Base-by-base conservation (phyloP, 805 yeast genomes). In the Priceomyces castillae region DNA sequence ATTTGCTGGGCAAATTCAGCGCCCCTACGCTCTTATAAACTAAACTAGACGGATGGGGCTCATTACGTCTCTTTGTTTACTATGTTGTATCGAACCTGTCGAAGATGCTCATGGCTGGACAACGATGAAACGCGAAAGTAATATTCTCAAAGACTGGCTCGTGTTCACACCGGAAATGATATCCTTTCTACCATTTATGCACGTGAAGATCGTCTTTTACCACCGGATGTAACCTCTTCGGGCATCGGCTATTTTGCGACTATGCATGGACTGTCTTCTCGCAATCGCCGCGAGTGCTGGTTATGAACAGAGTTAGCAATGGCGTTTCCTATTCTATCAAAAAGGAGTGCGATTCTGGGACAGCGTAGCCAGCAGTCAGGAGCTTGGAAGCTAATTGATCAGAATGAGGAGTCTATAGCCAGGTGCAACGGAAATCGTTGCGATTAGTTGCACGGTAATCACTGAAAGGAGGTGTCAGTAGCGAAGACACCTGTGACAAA, bases 71-170 rank as follows among this genome's bases (percentile, higher is more conserved):
- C 36, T 33, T 33, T 33, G 36, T 33, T 33, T 33, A 33, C 36
- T 12, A 16, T 19, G n/a, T 14, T 19, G 36, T 33, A 10, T 33
- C 36, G 23, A 33, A 33, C n/a, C 5, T 16, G 23, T 10, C 23
- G 11, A 33, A 17, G 7, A 12, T 33, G 23, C 15, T 19, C 36
- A 16, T 33, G 36, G 36, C 36, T 33, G 36, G 36, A 16, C 15
- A 19, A 28, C n/a, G 19, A 33, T 33, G 36, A 33, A 33, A 33
- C 36, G 36, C 36, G 36, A 14, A 33, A 11, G 23, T 33, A 9
- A 22, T 22, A 28, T 33, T 15, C 7, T 16, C n/a, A 19, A 30
- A 16, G 12, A 10, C 5, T 17, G 23, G 36, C 36, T 17, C 36
- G 36, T 33, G 36, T 33, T 19, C 12, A 11, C 4, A 10, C 36